Evolutionary conservation across 768 basidiomycete species (phyloP), one percentile per base, ranked within the genome.

Genomic region (Mycena vitilis): DNA sequence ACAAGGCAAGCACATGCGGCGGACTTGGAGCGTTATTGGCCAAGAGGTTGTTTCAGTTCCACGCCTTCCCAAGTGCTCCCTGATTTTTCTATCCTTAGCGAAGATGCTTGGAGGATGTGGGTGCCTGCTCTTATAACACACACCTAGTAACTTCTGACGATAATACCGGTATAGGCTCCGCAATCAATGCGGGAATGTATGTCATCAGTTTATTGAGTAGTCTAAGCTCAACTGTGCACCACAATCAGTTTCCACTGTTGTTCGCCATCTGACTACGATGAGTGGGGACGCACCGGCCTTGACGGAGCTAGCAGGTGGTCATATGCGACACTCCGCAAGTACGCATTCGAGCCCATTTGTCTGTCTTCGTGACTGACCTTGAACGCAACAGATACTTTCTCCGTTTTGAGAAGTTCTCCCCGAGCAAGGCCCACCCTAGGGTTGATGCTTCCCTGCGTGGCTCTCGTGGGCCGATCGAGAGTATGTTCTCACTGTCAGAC

Each of bases 261-360:
- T 23, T 82, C 89, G 30, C 90, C 91, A 5, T 85, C 86, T 1
- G 91, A 93, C 73, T 92, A 87, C 62, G 87, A 92, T 70, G 86
- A 91, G 75, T 91, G 89, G 85, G 88, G 20, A 5, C 54, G 51
- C 44, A 54, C 86, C 0, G 73, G 76, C 4, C 84, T 87, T 36
- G 80, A 81, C 16, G 87, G 85, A 9, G 87, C 90, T 44, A 78
- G 85, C 9, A 80, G 82, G 4, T 93, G 91, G 91, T 77, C 84
- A 20, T 89, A 85, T 83, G 76, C 84, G 45, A 83, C 86, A 44
- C 82, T 92, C 69, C 40, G 36, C 51, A 52, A n/a, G n/a, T n/a
- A n/a, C n/a, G n/a, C n/a, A n/a, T n/a, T n/a, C n/a, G n/a, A n/a
- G n/a, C n/a, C n/a, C n/a, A n/a, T n/a, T n/a, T n/a, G n/a, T n/a